Conservation (phyloP, 148 eudicot genomes). For the Cornus florida region DNA sequence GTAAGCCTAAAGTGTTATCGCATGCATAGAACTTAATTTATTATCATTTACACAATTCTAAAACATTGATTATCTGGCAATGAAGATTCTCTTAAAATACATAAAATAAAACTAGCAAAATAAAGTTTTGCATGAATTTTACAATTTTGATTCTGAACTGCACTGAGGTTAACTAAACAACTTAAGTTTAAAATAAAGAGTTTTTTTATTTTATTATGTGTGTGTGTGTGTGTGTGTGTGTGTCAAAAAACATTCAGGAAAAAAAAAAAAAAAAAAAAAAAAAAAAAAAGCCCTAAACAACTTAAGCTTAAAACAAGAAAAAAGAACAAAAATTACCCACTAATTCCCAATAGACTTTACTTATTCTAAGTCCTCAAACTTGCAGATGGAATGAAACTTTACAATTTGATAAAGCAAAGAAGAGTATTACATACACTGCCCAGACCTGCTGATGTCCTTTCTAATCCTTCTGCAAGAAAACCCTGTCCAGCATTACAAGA, state of each 20-base stretch:
- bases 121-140: no score
- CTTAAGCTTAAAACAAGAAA: not conserved
- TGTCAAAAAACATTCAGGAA: no score
- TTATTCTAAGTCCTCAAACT: not conserved
- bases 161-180: not conserved
- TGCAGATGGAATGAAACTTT: not conserved
- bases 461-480: conserved; percentile 90
- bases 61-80: no score
- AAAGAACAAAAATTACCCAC: not conserved
- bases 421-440: conserved; percentile 82
- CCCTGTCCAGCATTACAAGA: conserved; percentile 54
- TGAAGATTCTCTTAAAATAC: no score
- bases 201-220: no score
- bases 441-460: conserved; percentile 90
- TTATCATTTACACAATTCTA: no score
- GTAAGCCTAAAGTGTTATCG: no score
- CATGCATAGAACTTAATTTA: no score
- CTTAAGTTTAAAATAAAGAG: not conserved
- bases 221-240: no score
- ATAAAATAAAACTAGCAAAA: no score
- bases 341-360: not conserved
- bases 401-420: conserved; percentile 6
- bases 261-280: no score
- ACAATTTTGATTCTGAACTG: no score
- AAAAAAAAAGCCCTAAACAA: not conserved